A percentile compares a stretch with the other conserved stretches of the same genome.
These are phyloP conservation scores for Tetrapisispora fleetii DNA, from an alignment of 805 yeast genomes.

Conservation along the genomic window DNA sequence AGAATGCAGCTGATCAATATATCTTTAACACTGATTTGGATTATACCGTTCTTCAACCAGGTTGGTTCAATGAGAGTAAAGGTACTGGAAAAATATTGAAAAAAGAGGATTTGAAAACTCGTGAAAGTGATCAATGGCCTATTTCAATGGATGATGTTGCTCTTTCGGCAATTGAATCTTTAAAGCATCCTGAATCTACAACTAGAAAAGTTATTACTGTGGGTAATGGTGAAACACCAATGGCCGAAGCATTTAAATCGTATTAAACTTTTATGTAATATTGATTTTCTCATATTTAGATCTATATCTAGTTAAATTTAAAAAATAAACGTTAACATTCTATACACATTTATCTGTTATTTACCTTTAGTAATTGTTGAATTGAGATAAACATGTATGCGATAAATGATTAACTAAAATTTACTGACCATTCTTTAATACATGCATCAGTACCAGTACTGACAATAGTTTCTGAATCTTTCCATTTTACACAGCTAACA, in stretches of 20 bases:
- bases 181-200: slow-evolving; percentile 32
- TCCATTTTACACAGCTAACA: slow-evolving; percentile 69
- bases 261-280: slow-evolving; percentile 2
- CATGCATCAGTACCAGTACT: slow-evolving; percentile 77
- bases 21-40: slow-evolving; percentile 35
- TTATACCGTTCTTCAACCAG: slow-evolving; percentile 51
- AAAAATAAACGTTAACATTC: no score
- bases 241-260: slow-evolving; percentile 14
- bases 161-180: slow-evolving; percentile 29
- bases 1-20: slow-evolving; percentile 48
- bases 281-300: no score
- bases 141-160: slow-evolving; percentile 52
- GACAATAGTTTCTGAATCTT: slow-evolving; percentile 37
- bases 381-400: background rate
- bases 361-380: no score
- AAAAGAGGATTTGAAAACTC: slow-evolving; percentile 10
- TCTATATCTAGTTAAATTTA: no score
- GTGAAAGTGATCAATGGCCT: slow-evolving; percentile 17
- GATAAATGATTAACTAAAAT: slow-evolving; percentile 5
- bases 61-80: slow-evolving; percentile 19
- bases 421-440: slow-evolving; percentile 58
- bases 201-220: slow-evolving; percentile 37
- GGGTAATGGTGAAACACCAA: slow-evolving; percentile 32
- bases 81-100: slow-evolving; percentile 36
- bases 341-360: no score